Evolutionary conservation across 192 early-diverging fungal species (phyloP).

Genomic region (Allomyces macrogynus): DNA sequence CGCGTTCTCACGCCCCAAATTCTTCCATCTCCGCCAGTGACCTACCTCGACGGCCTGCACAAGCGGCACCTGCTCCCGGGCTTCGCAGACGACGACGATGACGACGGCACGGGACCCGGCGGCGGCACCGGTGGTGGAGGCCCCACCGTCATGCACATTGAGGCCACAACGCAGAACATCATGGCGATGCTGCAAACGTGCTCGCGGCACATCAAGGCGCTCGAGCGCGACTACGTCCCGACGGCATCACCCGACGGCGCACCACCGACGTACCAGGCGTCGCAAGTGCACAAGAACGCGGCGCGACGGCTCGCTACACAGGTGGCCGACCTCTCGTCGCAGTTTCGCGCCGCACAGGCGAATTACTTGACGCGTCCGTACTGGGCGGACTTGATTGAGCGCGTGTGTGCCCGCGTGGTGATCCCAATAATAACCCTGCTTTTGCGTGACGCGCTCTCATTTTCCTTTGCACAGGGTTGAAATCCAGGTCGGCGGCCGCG

Average conservation of each 20-base stretch:
- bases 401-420: no score
- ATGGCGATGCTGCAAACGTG: no score
- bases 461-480: neutral
- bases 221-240: no score
- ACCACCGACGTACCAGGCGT: no score
- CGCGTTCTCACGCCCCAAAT: slow-evolving; percentile 3
- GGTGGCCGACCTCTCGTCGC: slow-evolving; percentile 2
- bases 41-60: slow-evolving; percentile 57
- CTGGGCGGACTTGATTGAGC: no score
- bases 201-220: no score
- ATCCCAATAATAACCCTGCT: no score
- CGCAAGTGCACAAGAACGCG: slow-evolving; percentile 4
- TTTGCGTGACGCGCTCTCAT: no score
- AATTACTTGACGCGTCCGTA: slow-evolving; percentile 4
- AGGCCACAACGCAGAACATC: no score
- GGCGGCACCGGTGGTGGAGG: no score
- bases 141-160: no score
- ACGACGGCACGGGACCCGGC: slow-evolving; percentile 21
- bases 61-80: slow-evolving; percentile 77
- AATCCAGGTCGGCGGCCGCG: neutral
- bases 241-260: no score
- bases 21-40: slow-evolving; percentile 20
- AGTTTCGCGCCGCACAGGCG: slow-evolving; percentile 5
- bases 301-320: slow-evolving; percentile 7
- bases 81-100: slow-evolving; percentile 67